Conservation (phyloP, 192 early-diverging fungal genomes). For the Geranomyces michiganensis region DNA sequence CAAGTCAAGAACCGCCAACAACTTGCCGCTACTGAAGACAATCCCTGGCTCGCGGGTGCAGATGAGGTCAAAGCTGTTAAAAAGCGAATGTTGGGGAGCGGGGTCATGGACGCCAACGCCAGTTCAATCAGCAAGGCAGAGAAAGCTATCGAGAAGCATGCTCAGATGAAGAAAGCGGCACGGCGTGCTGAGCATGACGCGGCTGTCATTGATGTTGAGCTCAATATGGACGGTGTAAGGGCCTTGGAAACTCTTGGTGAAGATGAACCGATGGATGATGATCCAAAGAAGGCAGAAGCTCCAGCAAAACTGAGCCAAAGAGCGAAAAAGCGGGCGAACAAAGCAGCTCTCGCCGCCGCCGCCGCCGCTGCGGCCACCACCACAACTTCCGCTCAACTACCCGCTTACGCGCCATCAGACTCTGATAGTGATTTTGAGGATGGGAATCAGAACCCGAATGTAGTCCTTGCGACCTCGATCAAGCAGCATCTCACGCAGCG, state of each 20-base stretch:
- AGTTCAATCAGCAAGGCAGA: slow-evolving; percentile 61
- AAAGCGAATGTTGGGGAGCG: slow-evolving; percentile 55
- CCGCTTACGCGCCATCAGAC: slow-evolving; percentile 34
- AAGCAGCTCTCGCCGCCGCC: background rate
- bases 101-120: slow-evolving; percentile 22
- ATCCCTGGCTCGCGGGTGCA: slow-evolving; percentile 74
- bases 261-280: background rate
- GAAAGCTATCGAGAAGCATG: slow-evolving; percentile 66
- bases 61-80: slow-evolving; percentile 49
- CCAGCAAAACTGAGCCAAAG: slow-evolving; percentile 18
- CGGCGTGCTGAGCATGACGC: slow-evolving; percentile 34
- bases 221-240: slow-evolving; percentile 70
- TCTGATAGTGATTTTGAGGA: slow-evolving; percentile 43
- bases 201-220: slow-evolving; percentile 63
- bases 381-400: background rate
- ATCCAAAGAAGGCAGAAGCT: background rate
- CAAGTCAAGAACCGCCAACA: slow-evolving; percentile 30
- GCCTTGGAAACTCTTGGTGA: slow-evolving; percentile 49
- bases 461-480: slow-evolving; percentile 51
- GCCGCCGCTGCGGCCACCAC: background rate
- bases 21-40: slow-evolving; percentile 36
- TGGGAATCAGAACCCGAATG: slow-evolving; percentile 28
- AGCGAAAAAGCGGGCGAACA: background rate
- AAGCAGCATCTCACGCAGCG: slow-evolving; percentile 68
- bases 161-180: slow-evolving; percentile 57